Percentiles rank a stretch among this genome's conserved stretches.
Evolutionary conservation across 225 moss, liverwort and hornwort genomes (phyloP).

Genomic region (Physcomitrellopsis africana): DNA sequence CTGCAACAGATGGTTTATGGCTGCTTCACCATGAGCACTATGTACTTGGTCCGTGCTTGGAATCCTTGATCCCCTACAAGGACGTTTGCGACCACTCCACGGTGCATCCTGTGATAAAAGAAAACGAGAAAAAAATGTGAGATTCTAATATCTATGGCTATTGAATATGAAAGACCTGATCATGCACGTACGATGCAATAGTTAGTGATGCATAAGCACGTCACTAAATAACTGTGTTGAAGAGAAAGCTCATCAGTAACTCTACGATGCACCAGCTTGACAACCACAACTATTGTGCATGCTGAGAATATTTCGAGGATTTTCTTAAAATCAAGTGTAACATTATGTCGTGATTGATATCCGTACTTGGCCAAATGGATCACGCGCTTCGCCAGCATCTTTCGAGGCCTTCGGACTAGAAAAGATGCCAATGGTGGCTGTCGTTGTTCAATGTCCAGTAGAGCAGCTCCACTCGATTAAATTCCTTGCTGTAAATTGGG

Average conservation of each 20-base stretch:
- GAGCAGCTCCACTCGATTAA: not conserved
- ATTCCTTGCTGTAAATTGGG: not conserved
- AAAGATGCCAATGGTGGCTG: constrained; percentile 6
- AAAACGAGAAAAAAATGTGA: constrained; percentile 11
- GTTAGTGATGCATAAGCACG: too few relatives aligned
- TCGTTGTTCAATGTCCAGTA: not conserved
- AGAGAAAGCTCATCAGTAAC: not conserved
- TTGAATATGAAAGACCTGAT: too few relatives aligned
- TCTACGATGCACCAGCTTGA: not conserved
- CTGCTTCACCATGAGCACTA: constrained; percentile 51
- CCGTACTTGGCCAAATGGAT: constrained; percentile 28
- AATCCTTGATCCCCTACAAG: not conserved
- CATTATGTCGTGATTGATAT: too few relatives aligned
- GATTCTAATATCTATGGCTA: not conserved
- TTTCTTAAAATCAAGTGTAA: too few relatives aligned
- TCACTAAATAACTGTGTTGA: not conserved
- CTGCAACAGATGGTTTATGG: constrained; percentile 65
- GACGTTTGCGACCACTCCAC: constrained; percentile 9
- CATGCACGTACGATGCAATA: too few relatives aligned
- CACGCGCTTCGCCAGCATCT: constrained; percentile 6
- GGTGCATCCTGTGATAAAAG: constrained; percentile 29
- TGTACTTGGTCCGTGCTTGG: constrained; percentile 4
- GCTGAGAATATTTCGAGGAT: not conserved
- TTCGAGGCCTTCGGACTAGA: constrained; percentile 19
- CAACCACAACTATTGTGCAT: not conserved